Evolutionary conservation across 2,329 filamentous ascomycete genomes (phyloP), one percentile per base, ranked within the genome.

Genomic region (Tolypocladium guangdongense): DNA sequence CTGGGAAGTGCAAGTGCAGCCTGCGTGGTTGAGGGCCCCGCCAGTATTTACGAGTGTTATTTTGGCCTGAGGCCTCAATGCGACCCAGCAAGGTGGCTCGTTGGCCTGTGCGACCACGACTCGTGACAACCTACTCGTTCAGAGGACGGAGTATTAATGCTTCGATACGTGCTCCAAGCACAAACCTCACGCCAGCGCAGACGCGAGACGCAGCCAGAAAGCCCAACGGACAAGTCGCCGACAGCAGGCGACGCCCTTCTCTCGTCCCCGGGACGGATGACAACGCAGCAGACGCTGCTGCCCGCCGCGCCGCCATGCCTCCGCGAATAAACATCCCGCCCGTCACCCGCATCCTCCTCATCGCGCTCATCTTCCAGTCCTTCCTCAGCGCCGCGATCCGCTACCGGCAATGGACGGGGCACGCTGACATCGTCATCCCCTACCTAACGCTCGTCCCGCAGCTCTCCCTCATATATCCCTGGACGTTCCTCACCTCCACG

Each of bases 321-420:
- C 79, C 85, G 52, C 86, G 92, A 75, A 80, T 96, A 73, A 96
- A 95, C 66, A 86, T 97, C 58, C 93, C 93, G 56, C 92, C 93
- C 33, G 82, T 96, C 61, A 97, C 93, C 49, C 86, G 93, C 58
- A 83, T 82, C 62, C 78, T 92, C 53, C 84, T 99, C 62, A 81
- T 87, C 65, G 78, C 79, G 56, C 80, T 96, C 55, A 70, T 90
- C 58, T 73, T 83, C 58, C 84, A 96, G 71, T 95, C 90, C 51
- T 73, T 93, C 62, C 78, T 96, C 64, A 93, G 91, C 73, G 85
- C 87, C 59, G 78, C 84, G 60, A 83, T 95, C 69, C 82, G 88
- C 53, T 87, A 87, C 65, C 78, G 81, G 57, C 81, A 86, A 72
- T 86, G 83, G 78, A 79, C 73, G 50, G 77, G 74, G 64, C 75